These are phyloP conservation scores for Lachancea cidri DNA, from an alignment of 805 yeast genomes.

Conservation along the genomic window DNA sequence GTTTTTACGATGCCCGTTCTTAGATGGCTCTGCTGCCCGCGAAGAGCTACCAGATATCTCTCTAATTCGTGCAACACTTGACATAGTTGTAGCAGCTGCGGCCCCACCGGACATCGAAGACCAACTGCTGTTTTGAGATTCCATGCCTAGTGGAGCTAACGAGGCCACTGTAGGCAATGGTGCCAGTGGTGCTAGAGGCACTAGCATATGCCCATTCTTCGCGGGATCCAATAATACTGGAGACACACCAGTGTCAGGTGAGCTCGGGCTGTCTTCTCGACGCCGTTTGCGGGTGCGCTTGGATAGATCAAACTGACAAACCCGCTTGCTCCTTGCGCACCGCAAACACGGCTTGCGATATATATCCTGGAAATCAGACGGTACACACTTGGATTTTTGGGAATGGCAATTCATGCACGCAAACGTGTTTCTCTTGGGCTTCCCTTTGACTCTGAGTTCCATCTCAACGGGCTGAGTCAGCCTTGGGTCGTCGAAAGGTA, in stretches of 20 bases:
- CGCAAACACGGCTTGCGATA: constrained; percentile 67
- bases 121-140: background rate
- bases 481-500: constrained; percentile 22
- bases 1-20: background rate
- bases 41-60: background rate
- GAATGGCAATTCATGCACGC: constrained; percentile 56
- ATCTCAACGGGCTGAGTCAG: constrained; percentile 18
- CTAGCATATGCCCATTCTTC: background rate
- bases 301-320: constrained; percentile 63
- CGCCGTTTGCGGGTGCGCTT: constrained; percentile 44
- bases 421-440: constrained; percentile 30
- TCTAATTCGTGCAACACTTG: too few relatives aligned
- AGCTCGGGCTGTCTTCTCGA: constrained; percentile 4
- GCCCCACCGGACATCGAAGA: background rate
- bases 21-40: background rate
- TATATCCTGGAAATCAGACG: constrained; percentile 43
- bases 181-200: background rate
- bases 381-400: constrained; percentile 79
- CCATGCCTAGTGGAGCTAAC: background rate
- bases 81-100: too few relatives aligned
- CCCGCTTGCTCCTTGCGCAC: constrained; percentile 57
- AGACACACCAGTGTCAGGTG: background rate
- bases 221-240: background rate
- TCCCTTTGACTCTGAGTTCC: constrained; percentile 20
- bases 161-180: background rate